Base-by-base conservation (phyloP, 1,284 basidiomycete species). In the Kalmanozyma brasiliensis region DNA sequence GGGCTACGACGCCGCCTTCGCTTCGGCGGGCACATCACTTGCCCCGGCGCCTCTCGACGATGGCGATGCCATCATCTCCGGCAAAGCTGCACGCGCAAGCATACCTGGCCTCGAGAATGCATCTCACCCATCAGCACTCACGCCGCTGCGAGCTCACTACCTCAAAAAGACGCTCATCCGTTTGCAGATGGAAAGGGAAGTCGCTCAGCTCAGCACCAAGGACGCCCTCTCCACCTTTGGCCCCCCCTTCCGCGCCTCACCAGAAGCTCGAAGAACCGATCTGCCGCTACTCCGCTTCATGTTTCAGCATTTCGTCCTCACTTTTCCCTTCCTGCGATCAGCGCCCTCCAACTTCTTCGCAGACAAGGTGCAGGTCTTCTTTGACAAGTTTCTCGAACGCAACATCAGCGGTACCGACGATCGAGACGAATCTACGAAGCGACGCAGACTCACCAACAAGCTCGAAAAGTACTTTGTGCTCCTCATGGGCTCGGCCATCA, bases 81-180 rank as follows among this genome's bases (percentile, higher is more conserved):
- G 63, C 44, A 58, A 56, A 36, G 58, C 68, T 0, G 68, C 63
- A 2, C 46, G 68, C 10, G 68, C 63, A 2, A 55, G 53, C 52
- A 66, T 71, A 38, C 63, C 63, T 13, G 29, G 41, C 10, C 59
- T 71, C 24, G 52, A 48, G 19, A 51, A 76, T 26, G 16, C 57
- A 6, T 11, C 34, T 8, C 51, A 76, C 32, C 69, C 69, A 7
- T 43, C 61, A 8, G 51, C 56, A n/a, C 86, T 95, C 43, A 92
- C 91, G 0, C 91, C 94, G 5, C 84, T 94, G 26, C 89, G 93
- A 35, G 92, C 93, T 1, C 94, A 97, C 80, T 97, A 97, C 83
- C 90, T 97, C 80, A 97, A 96, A 85, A 94, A 95, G 83, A 87
- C 90, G n/a, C 88, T 97, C 51, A 87, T 98, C 41, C 88, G 90